Evolutionary conservation across 1,139 yeast genomes (phyloP).

Genomic region (Suhomyces bolitotheri): DNA sequence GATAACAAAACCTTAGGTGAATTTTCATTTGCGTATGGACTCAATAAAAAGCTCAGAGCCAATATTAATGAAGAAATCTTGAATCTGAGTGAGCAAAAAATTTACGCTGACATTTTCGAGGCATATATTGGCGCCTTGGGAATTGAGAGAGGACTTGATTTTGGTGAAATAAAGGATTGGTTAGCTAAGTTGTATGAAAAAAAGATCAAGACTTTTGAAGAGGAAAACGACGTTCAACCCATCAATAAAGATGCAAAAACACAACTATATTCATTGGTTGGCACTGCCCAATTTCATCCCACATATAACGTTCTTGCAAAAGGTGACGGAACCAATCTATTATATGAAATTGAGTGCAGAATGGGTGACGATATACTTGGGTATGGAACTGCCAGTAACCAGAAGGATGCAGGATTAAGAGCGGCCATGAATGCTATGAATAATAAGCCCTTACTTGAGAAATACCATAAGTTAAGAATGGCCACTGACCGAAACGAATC

Average conservation of each 20-base stretch:
- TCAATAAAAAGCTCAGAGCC: slow-evolving; percentile 59
- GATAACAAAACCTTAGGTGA: slow-evolving; percentile 72
- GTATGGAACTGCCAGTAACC: slow-evolving; percentile 57
- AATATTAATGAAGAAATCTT: slow-evolving; percentile 48
- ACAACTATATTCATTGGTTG: slow-evolving; percentile 75
- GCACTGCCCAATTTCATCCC: slow-evolving; percentile 69
- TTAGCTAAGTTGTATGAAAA: slow-evolving; percentile 49
- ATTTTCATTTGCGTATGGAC: slow-evolving; percentile 70
- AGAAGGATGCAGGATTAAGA: slow-evolving; percentile 65
- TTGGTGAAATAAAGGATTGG: slow-evolving; percentile 60
- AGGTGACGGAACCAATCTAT: slow-evolving; percentile 42
- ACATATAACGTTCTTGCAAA: slow-evolving; percentile 46
- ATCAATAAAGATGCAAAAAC: slow-evolving; percentile 68
- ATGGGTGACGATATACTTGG: slow-evolving; percentile 60
- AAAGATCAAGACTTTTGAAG: slow-evolving; percentile 28
- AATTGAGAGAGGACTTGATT: slow-evolving; percentile 53
- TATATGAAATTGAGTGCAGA: slow-evolving; percentile 64
- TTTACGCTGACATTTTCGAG: slow-evolving; percentile 79
- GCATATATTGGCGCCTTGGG: slow-evolving; percentile 88
- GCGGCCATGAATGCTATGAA: slow-evolving; percentile 72
- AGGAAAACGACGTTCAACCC: slow-evolving; percentile 26
- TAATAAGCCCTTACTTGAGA: slow-evolving; percentile 61
- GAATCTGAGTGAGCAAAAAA: slow-evolving; percentile 55
- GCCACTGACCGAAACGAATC: slow-evolving; percentile 58
- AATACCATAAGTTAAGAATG: slow-evolving; percentile 60